A percentile compares a stretch with the other conserved stretches of the same genome.
Conservation (phyloP, 495 filamentous ascomycete species). For the Tuber umbilicatum region DNA sequence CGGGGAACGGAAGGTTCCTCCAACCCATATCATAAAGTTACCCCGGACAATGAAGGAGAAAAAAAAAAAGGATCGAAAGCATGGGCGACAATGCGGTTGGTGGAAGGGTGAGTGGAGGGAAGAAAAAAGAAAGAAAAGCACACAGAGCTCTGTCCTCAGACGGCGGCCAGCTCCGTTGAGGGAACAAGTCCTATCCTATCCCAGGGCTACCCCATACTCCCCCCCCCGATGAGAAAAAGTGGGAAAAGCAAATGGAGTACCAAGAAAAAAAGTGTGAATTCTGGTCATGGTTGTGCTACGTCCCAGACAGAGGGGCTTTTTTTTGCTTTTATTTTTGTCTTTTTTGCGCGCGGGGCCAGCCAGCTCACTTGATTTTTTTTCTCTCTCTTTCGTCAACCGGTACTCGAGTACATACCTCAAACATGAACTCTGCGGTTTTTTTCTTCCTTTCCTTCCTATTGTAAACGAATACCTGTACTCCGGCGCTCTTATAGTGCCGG, state of each 20-base stretch:
- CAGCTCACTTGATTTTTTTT: background rate
- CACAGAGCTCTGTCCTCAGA: background rate
- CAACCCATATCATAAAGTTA: constrained; percentile 3
- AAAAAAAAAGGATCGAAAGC: constrained; percentile 9
- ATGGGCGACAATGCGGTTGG: constrained; percentile 22
- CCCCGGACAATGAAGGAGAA: background rate
- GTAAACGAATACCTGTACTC: background rate
- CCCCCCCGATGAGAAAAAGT: background rate
- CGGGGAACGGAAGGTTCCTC: constrained; percentile 35
- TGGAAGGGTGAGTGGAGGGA: constrained; percentile 4
- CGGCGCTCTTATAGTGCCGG: no score
- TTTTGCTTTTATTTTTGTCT: background rate
- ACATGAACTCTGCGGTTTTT: background rate
- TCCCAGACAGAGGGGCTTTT: background rate
- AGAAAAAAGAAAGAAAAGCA: background rate
- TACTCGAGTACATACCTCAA: background rate
- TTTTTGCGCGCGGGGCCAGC: background rate
- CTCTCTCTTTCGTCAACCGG: background rate
- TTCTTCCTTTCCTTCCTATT: background rate
- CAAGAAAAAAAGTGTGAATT: background rate
- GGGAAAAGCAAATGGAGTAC: background rate
- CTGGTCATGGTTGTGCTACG: background rate
- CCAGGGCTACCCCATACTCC: background rate
- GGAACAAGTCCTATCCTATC: background rate
- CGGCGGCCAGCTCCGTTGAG: constrained; percentile 29